A percentile compares a stretch with the other conserved stretches of the same genome.
Conservation (phyloP, 495 filamentous ascomycete genomes). For the Amphirosellinia nigrospora region DNA sequence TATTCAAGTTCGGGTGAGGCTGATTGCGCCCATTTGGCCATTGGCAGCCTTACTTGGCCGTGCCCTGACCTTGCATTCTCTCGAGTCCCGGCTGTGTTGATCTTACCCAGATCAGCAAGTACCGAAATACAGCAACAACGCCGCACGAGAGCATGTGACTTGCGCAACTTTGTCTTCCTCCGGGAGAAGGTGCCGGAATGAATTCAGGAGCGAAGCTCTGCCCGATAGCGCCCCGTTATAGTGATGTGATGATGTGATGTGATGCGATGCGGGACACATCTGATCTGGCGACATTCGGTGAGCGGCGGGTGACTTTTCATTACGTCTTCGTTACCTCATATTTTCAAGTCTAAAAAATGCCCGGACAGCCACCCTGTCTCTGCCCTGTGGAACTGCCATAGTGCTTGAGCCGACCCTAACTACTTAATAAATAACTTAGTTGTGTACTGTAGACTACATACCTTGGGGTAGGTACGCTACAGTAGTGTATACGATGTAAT, state of each 20-base stretch:
- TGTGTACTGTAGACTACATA: too few relatives aligned
- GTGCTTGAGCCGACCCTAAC: background rate
- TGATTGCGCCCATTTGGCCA: background rate
- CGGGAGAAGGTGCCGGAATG: background rate
- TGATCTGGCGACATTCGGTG: slow-evolving; percentile 12
- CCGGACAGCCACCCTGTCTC: slow-evolving; percentile 16
- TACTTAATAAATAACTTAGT: too few relatives aligned
- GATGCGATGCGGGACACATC: slow-evolving; percentile 21
- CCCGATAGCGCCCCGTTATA: background rate
- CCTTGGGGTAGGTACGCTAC: too few relatives aligned
- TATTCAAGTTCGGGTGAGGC: background rate
- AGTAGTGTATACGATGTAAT: background rate
- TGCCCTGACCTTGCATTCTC: background rate
- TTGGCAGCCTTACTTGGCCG: slow-evolving; percentile 19
- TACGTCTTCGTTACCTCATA: slow-evolving; percentile 45
- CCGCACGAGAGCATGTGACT: background rate
- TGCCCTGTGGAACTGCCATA: slow-evolving; percentile 24
- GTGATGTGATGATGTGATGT: background rate
- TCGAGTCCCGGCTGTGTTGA: background rate
- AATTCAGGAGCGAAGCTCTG: background rate
- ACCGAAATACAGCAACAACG: background rate
- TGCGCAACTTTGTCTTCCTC: background rate
- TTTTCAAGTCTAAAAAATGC: slow-evolving; percentile 9
- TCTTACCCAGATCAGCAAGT: background rate
- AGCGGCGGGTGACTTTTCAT: slow-evolving; percentile 31